Base-by-base conservation (phyloP, 371 early-diverging fungal species). In the Saksenaea vasiformis region DNA sequence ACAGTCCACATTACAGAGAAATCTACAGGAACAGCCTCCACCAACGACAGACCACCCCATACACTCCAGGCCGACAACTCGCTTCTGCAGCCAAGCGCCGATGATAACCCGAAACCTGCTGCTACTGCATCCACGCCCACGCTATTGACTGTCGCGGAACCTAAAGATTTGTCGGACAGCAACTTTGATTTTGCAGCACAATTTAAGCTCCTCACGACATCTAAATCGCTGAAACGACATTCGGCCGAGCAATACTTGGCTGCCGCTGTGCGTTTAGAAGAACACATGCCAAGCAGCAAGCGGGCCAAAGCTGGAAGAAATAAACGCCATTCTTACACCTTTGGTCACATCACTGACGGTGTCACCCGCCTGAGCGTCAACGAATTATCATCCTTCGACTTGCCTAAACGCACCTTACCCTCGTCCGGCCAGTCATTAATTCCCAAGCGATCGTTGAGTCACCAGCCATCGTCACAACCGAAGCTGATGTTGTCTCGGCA, bases 381-480 rank as follows among this genome's bases (percentile, higher is more conserved):
- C 14, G 55, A 55, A 27, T 43, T 3, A 64, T 38, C 15, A 44
- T 56, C 19, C 31, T 37, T 35, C 19, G 60, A 60, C 27, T 15
- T 41, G 17, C 28, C 44, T 13, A 38, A 38, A 27, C 31, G 24
- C n/a, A 37, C 27, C 28, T 41, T 38, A 22, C 28, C 47, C 19
- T 10, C 26, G 19, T n/a, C 44, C 14, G 28, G 28, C 19, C 41
- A 26, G 17, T 38, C 58, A 10, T 65, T 63, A 13, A 61, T 65
- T 2, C 78, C 78, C 24, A 66, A 70, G 41, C 56, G 75, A 44
- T 78, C 78, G 26, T 61, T 66, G 22, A 78, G 75, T 56, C 76
- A 76, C 15, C 78, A 78, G 54, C 66, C 61, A 9, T 43, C 53
- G 9, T 35, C 63, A 53, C 55, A 60, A 11, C 44, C 31, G 13